Percentiles rank a stretch among this genome's conserved stretches.
Evolutionary conservation across 352 stramenopile species (phyloP).

Genomic region (Pythium phragmitis): DNA sequence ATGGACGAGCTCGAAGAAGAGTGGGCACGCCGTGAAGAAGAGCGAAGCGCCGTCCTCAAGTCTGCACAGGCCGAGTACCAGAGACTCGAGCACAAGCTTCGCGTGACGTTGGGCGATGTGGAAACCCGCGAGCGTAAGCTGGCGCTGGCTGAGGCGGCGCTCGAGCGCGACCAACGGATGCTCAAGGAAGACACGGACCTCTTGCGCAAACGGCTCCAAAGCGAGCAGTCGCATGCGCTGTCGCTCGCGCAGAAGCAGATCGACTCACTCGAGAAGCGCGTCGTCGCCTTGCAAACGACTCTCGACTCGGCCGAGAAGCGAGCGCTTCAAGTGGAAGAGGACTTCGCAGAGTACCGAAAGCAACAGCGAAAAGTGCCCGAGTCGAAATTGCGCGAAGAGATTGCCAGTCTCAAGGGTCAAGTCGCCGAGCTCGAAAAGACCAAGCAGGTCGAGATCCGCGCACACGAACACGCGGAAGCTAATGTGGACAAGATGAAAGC

Average conservation of each 20-base stretch:
- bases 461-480: slow-evolving; percentile 38
- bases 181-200: slow-evolving; percentile 59
- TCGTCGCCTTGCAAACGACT: slow-evolving; percentile 40
- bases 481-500: slow-evolving; percentile 40
- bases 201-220: slow-evolving; percentile 54
- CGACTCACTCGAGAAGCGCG: slow-evolving; percentile 48
- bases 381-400: slow-evolving; percentile 67
- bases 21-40: slow-evolving; percentile 76
- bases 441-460: slow-evolving; percentile 40
- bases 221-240: slow-evolving; percentile 55
- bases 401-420: slow-evolving; percentile 49
- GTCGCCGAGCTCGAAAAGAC: slow-evolving; percentile 66
- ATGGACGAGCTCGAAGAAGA: slow-evolving; percentile 82
- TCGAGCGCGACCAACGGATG: slow-evolving; percentile 56
- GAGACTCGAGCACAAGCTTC: slow-evolving; percentile 57
- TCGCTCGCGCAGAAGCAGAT: slow-evolving; percentile 57
- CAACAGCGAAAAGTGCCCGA: slow-evolving; percentile 79
- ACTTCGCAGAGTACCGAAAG: slow-evolving; percentile 68
- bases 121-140: slow-evolving; percentile 65
- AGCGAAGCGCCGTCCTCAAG: slow-evolving; percentile 53
- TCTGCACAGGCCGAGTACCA: slow-evolving; percentile 67
- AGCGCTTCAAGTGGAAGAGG: slow-evolving; percentile 53
- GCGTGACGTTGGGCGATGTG: slow-evolving; percentile 51
- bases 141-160: slow-evolving; percentile 41
- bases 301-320: slow-evolving; percentile 46